These are phyloP conservation scores for Adansonia rubrostipa DNA, from an alignment of 441 rosid species.

Conservation along the genomic window DNA sequence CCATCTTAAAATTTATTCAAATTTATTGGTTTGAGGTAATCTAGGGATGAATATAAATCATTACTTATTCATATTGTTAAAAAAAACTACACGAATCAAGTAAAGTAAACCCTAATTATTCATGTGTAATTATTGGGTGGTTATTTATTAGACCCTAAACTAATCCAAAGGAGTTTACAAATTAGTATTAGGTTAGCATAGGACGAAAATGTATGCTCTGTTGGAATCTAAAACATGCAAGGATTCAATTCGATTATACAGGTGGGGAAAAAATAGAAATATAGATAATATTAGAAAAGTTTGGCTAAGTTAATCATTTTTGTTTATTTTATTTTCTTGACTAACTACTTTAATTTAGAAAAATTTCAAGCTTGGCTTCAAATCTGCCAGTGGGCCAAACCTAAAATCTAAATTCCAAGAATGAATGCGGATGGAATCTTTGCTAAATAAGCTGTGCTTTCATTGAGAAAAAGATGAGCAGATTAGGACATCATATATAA, in stretches of 20 bases:
- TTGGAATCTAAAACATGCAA: neutral
- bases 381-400: slow-evolving; percentile 19
- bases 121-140: no score
- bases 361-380: neutral
- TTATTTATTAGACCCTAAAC: neutral
- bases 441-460: neutral
- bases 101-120: no score
- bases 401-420: slow-evolving; percentile 13
- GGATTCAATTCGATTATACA: neutral
- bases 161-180: neutral
- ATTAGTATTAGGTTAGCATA: neutral
- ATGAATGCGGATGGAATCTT: slow-evolving; percentile 6
- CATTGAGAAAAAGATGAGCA: neutral
- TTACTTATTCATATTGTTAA: no score
- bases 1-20: no score
- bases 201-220: neutral
- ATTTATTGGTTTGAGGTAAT: no score
- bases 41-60: no score
- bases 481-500: no score
- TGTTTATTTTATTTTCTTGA: neutral
- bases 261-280: neutral
- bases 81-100: no score
- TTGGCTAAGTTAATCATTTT: neutral
- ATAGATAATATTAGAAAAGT: neutral
- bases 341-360: neutral